A percentile compares a stretch with the other conserved stretches of the same genome.
Conservation (phyloP, 257 asterid genomes). For the Nicotiana otophora region DNA sequence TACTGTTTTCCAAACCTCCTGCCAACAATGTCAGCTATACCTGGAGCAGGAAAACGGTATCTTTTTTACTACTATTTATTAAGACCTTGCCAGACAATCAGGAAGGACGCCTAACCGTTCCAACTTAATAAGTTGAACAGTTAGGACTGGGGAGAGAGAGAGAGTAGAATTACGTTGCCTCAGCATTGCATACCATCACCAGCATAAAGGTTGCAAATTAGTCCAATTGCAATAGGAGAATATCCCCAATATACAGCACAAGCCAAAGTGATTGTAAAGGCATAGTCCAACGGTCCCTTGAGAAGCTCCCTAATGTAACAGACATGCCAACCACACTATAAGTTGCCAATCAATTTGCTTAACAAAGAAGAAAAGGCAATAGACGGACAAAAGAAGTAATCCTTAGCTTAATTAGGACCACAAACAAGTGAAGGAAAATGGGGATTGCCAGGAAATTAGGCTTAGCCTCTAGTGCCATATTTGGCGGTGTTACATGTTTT, state of each 20-base stretch:
- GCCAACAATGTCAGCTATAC: slow-evolving; percentile 83
- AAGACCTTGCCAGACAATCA: background rate
- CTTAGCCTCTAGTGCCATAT: background rate
- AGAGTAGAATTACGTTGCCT: background rate
- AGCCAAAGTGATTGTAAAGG: slow-evolving; percentile 67
- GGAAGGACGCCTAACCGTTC: background rate
- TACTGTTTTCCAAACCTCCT: slow-evolving; percentile 72
- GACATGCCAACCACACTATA: slow-evolving; percentile 10
- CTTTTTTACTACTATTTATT: background rate
- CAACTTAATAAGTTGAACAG: background rate
- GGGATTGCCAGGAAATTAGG: background rate
- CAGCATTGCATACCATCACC: slow-evolving; percentile 69
- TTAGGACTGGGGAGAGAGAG: background rate
- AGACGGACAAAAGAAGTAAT: background rate
- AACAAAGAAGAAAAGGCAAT: background rate
- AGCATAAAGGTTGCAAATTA: slow-evolving; percentile 85
- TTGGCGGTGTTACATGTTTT: background rate
- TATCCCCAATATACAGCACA: slow-evolving; percentile 80
- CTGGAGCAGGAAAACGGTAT: slow-evolving; percentile 27
- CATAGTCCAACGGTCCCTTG: slow-evolving; percentile 92
- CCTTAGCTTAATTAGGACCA: background rate
- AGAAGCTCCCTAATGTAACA: slow-evolving; percentile 70
- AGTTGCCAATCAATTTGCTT: slow-evolving; percentile 15
- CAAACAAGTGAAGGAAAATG: background rate
- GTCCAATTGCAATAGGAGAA: slow-evolving; percentile 81